Percentiles rank a stretch among this genome's conserved stretches.
Conservation (phyloP, 2,329 filamentous ascomycete genomes). For the Xylariaceae sp. region DNA sequence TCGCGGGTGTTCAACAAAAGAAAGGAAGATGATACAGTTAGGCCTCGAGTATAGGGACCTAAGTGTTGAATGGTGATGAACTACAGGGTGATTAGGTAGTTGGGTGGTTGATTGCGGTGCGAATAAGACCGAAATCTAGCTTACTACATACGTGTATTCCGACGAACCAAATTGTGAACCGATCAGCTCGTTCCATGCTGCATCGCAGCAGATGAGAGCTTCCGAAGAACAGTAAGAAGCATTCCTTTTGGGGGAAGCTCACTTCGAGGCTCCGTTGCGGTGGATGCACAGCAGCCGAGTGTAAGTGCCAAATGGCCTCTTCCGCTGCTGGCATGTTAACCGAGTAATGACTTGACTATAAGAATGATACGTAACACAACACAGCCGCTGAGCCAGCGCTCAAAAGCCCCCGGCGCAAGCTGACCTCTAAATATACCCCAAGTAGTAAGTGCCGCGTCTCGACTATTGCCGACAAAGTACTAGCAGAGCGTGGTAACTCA, state of each 20-base stretch:
- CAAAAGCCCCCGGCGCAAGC: constrained; percentile 13
- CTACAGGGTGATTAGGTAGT: too few species aligned
- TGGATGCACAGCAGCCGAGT: constrained; percentile 15
- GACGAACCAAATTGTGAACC: too few species aligned
- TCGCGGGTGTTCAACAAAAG: background rate
- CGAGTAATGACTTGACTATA: constrained; percentile 11
- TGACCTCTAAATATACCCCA: constrained; percentile 9
- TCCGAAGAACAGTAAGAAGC: constrained; percentile 17
- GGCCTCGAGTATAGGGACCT: too few species aligned
- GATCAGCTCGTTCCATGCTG: constrained; percentile 16
- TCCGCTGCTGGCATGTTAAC: constrained; percentile 3
- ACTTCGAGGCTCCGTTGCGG: constrained; percentile 16
- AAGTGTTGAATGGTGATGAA: too few species aligned
- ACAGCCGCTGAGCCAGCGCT: constrained; percentile 1
- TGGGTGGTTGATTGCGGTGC: too few species aligned
- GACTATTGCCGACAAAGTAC: constrained; percentile 19
- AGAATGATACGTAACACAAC: constrained; percentile 29
- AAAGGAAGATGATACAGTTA: background rate
- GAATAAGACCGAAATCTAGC: background rate
- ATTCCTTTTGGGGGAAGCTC: constrained; percentile 14
- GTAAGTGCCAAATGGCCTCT: constrained; percentile 23
- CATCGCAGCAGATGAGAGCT: constrained; percentile 12
- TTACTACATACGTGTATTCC: constrained; percentile 4
- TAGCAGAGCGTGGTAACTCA: background rate
- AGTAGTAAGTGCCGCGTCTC: constrained; percentile 23